A percentile compares a stretch with the other conserved stretches of the same genome.
Evolutionary conservation across 257 asterid species (phyloP).

Genomic region (Ocimum tenuiflorum): DNA sequence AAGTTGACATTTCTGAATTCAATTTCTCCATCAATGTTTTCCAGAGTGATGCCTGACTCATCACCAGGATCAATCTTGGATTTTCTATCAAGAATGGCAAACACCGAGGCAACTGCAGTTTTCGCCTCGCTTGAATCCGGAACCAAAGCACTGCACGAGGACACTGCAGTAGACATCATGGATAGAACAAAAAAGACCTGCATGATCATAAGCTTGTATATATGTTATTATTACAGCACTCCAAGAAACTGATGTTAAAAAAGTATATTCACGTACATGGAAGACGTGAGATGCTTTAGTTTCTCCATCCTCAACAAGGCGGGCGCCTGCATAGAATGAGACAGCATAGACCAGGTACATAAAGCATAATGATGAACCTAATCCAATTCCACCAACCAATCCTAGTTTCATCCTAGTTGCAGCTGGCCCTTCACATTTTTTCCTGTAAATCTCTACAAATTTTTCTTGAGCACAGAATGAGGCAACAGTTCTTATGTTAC

Average conservation of each 20-base stretch:
- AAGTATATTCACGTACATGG: slow-evolving; percentile 34
- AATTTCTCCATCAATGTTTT: slow-evolving; percentile 45
- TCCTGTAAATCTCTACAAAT: slow-evolving; percentile 39
- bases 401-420: slow-evolving; percentile 45
- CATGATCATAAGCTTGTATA: neutral
- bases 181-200: slow-evolving; percentile 65
- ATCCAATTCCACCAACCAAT: slow-evolving; percentile 50
- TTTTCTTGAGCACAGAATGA: slow-evolving; percentile 65
- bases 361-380: slow-evolving; percentile 40
- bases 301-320: slow-evolving; percentile 52
- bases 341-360: slow-evolving; percentile 49
- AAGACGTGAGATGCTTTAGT: slow-evolving; percentile 41
- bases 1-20: slow-evolving; percentile 44
- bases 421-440: slow-evolving; percentile 50
- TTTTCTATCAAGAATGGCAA: slow-evolving; percentile 47
- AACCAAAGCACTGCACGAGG: slow-evolving; percentile 40
- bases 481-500: slow-evolving; percentile 60
- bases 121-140: slow-evolving; percentile 61
- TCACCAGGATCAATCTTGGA: slow-evolving; percentile 55
- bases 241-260: neutral
- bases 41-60: slow-evolving; percentile 48
- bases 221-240: neutral
- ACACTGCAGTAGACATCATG: slow-evolving; percentile 45
- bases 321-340: slow-evolving; percentile 61
- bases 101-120: slow-evolving; percentile 51